Evolutionary conservation across 2,329 filamentous ascomycete genomes (phyloP), one percentile per base, ranked within the genome.

Genomic region (Canariomyces notabilis): DNA sequence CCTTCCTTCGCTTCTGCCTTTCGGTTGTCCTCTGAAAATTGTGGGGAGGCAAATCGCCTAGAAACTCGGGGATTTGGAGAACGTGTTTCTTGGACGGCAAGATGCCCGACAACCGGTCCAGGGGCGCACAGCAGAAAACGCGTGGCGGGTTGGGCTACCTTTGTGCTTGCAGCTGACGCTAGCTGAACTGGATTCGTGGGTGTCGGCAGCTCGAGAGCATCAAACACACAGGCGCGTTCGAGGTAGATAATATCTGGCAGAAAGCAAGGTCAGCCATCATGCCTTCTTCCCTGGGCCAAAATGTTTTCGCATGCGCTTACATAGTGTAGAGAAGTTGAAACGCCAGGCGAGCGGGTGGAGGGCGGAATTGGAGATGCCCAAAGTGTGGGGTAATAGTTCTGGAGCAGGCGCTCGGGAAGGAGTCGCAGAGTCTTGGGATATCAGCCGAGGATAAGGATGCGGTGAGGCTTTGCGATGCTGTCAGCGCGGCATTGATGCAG

Each of bases 381-480:
- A 37, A 42, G 26, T 44, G 50, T 52, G 52, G 50, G 54, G 53
- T 49, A 60, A 58, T 50, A 55, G 60, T 57, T 59, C 58, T 54
- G 46, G 42, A 38, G 26, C 37, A 39, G 38, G 42, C 34, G 31
- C 22, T 36, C 34, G 38, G 23, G 44, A 21, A 40, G 18, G 19
- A 35, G 22, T 20, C 9, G 15, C n/a, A n/a, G n/a, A n/a, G n/a
- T n/a, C n/a, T 21, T 18, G 37, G 9, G 22, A 31, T 35, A 52
- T 49, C 47, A 52, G 35, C 49, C 40, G 46, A 37, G 19, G 26
- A 44, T 46, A 44, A 44, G 48, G 44, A 35, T 42, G 36, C 21
- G 38, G 33, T 44, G 39, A 42, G 51, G 31, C 18, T 21, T 31
- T 33, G 39, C 22, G 59, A 42, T 54, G 31, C 31, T 33, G 38